Percentiles rank a stretch among this genome's conserved stretches.
Conservation (phyloP, 495 filamentous ascomycete genomes). For the Penicillium canariense region DNA sequence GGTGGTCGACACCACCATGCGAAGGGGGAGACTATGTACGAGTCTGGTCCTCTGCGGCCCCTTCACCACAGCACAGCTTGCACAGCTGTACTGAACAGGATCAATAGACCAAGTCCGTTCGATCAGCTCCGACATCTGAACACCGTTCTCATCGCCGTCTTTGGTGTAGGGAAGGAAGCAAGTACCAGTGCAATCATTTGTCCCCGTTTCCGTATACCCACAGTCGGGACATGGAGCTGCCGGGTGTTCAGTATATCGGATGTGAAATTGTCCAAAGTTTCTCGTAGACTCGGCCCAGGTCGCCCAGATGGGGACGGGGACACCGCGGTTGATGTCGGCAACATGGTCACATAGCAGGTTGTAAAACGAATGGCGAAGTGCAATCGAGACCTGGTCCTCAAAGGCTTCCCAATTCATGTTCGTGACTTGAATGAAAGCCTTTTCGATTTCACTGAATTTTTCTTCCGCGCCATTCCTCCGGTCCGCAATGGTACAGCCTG, state of each 20-base stretch:
- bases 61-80: not conserved
- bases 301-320: constrained; percentile 11
- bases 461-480: constrained; percentile 16
- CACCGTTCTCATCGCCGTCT: constrained; percentile 5
- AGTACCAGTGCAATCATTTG: not conserved
- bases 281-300: constrained; percentile 24
- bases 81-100: constrained; percentile 4
- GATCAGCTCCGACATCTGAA: constrained; percentile 16
- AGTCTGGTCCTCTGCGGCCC: not conserved
- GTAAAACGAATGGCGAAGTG: constrained; percentile 25
- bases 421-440: constrained; percentile 33
- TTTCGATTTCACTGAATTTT: constrained; percentile 20
- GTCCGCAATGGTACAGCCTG: constrained; percentile 39
- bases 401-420: constrained; percentile 37
- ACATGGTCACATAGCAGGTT: constrained; percentile 3
- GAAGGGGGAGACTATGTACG: constrained; percentile 29
- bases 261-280: constrained; percentile 31
- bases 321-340: constrained; percentile 7
- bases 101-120: constrained; percentile 7
- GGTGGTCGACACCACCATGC: constrained; percentile 27
- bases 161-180: not conserved
- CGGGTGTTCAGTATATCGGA: not conserved
- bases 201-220: not conserved
- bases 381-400: constrained; percentile 6
- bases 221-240: not conserved